Conservation (phyloP, 2,329 filamentous ascomycete genomes). For the Metarhizium robertsii region DNA sequence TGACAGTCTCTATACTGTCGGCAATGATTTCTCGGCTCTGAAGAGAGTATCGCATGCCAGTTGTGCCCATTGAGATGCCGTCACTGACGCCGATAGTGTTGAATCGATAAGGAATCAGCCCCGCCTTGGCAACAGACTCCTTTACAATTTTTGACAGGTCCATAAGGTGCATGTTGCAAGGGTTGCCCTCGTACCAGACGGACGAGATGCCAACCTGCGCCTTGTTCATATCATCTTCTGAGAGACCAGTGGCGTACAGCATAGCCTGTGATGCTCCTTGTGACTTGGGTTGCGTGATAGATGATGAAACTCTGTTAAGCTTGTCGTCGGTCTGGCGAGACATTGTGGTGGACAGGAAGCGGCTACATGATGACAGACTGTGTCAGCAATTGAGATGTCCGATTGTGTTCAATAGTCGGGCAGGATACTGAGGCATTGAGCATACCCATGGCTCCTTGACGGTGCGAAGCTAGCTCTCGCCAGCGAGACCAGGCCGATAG, state of each 20-base stretch:
- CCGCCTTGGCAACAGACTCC: constrained; percentile 55
- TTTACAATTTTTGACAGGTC: constrained; percentile 72
- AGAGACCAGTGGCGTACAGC: constrained; percentile 91
- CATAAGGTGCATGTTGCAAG: constrained; percentile 98
- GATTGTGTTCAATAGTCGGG: no score
- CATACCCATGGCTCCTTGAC: constrained; percentile 10
- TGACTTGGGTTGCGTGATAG: constrained; percentile 93
- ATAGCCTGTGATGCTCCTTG: constrained; percentile 98
- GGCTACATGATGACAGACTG: constrained; percentile 23
- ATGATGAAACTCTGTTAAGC: constrained; percentile 76
- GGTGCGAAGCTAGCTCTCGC: constrained; percentile 8
- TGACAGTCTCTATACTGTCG: constrained; percentile 97
- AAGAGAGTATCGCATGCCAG: constrained; percentile 89
- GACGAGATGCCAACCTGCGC: constrained; percentile 96
- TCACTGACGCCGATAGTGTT: constrained; percentile 98
- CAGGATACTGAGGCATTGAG: neutral
- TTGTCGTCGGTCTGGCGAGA: constrained; percentile 39
- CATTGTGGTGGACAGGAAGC: constrained; percentile 41
- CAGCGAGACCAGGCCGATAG: constrained; percentile 7
- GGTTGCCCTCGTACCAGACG: constrained; percentile 96
- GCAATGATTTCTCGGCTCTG: constrained; percentile 96
- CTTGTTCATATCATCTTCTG: constrained; percentile 84
- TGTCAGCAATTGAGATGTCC: neutral
- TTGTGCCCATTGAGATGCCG: constrained; percentile 96
- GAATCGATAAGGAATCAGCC: constrained; percentile 90